Percentiles rank a stretch among this genome's conserved stretches.
These are phyloP conservation scores for Alternaria incomplexa DNA, from an alignment of 2,329 filamentous ascomycete genomes.

Conservation along the genomic window DNA sequence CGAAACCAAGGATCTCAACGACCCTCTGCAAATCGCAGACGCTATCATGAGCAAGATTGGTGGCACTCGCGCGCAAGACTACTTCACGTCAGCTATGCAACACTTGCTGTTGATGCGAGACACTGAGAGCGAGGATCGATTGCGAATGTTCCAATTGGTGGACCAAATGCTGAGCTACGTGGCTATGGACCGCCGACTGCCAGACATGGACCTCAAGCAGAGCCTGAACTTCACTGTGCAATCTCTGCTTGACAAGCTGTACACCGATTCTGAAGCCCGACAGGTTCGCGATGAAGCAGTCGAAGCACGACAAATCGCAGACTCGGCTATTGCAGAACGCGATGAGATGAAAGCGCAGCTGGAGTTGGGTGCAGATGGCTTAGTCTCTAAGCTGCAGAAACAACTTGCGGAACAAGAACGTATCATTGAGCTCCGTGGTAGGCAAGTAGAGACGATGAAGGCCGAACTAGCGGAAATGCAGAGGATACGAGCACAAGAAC, in stretches of 20 bases:
- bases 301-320: slow-evolving; percentile 89
- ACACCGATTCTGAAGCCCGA: slow-evolving; percentile 93
- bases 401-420: slow-evolving; percentile 92
- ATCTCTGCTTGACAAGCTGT: slow-evolving; percentile 90
- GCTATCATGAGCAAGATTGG: slow-evolving; percentile 86
- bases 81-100: slow-evolving; percentile 94
- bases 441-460: slow-evolving; percentile 87
- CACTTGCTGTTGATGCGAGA: slow-evolving; percentile 92
- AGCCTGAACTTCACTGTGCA: slow-evolving; percentile 98
- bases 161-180: slow-evolving; percentile 99
- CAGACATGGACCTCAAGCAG: slow-evolving; percentile 97
- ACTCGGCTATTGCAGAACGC: slow-evolving; percentile 92
- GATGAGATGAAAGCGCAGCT: slow-evolving; percentile 92
- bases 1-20: slow-evolving; percentile 88
- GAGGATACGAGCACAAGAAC: slow-evolving; percentile 83
- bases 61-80: slow-evolving; percentile 87
- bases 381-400: slow-evolving; percentile 90
- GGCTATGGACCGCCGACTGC: slow-evolving; percentile 93
- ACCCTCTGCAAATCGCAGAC: slow-evolving; percentile 91
- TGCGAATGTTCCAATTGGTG: slow-evolving; percentile 96
- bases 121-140: slow-evolving; percentile 87
- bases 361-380: slow-evolving; percentile 88
- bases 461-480: slow-evolving; percentile 88
- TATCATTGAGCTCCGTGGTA: slow-evolving; percentile 85
- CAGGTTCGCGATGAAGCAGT: slow-evolving; percentile 90